phyloP scores from a whole-genome alignment of 164 flowering plant species.

The Umbilicus rupestris region DNA sequence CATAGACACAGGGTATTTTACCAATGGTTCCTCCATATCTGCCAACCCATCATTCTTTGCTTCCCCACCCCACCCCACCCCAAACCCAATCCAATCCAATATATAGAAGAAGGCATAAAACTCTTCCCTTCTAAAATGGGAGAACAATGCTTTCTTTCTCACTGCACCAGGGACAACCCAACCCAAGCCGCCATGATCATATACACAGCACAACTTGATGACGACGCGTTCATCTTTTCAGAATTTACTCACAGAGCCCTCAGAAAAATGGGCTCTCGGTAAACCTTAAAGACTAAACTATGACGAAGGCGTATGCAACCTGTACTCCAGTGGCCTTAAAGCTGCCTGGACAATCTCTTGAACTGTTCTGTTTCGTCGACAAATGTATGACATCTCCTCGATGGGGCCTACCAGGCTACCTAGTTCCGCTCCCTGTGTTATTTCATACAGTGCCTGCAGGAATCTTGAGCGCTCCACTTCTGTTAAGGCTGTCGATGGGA shows the following conservation, averaged over 20 bases:
- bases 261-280: no score
- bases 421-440: constrained; percentile 54
- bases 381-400: constrained; percentile 86
- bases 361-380: constrained; percentile 80
- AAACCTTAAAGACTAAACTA: no score
- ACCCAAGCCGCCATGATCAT: no score
- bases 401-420: constrained; percentile 38
- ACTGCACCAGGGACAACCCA: background rate
- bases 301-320: no score
- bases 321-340: constrained; percentile 66
- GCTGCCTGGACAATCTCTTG: constrained; percentile 94
- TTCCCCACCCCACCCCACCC: no score
- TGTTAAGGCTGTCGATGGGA: constrained; percentile 72
- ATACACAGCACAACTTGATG: no score
- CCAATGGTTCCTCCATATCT: background rate
- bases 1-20: no score
- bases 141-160: background rate
- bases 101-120: background rate
- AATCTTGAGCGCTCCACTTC: constrained; percentile 67
- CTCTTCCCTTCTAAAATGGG: background rate
- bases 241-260: no score
- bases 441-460: constrained; percentile 66
- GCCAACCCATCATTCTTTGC: background rate
- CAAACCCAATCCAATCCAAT: background rate
- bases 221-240: no score